Evolutionary conservation across 2,329 filamentous ascomycete genomes (phyloP), one percentile per base, ranked within the genome.

Genomic region (Colletotrichum graminicola): DNA sequence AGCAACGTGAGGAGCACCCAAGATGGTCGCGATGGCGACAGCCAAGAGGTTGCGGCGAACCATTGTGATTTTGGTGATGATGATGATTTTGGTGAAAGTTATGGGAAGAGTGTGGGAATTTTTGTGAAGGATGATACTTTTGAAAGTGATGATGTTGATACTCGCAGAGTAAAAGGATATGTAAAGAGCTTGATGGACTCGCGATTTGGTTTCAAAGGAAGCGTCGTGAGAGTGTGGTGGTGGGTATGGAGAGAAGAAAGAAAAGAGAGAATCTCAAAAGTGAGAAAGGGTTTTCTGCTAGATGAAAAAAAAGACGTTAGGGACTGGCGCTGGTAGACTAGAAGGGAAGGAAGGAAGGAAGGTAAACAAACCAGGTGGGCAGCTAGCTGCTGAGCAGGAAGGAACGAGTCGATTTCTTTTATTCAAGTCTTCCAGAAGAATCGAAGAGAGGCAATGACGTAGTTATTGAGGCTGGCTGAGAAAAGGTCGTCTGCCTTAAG

Each of bases 1-100:
- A 43, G 77, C 80, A 7, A 77, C 74, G 60, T 76, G 74, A 7
- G 66, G 62, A 29, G 62, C 66, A n/a, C 60, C 45, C 26, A 72
- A 21, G 18, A 73, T 74, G 59, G 82, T 77, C 34, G 82, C 73
- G 41, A 81, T 67, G 21, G 84, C 70, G 5, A 76, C 64, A 11
- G 54, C 57, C 61, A 73, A 45, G n/a, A 66, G 64, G 49, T 75
- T 68, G 45, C 76, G 57, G 29, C 74, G 68, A 34, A 51, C 54
- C 59, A 62, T 64, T 45, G n/a, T 62, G 56, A n/a, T 29, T 60
- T 63, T 62, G 41, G 60, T 71, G 54, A 56, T 14, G 39, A 34
- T 14, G 14, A 51, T 47, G 63, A 41, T 32, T 62, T 63, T 62
- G 39, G 60, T 71, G 54, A 55, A 14, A 47, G 39, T 14, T 10